Conservation (phyloP, 1,284 basidiomycete genomes). For the Sporisorium iseilematis-ciliati region DNA sequence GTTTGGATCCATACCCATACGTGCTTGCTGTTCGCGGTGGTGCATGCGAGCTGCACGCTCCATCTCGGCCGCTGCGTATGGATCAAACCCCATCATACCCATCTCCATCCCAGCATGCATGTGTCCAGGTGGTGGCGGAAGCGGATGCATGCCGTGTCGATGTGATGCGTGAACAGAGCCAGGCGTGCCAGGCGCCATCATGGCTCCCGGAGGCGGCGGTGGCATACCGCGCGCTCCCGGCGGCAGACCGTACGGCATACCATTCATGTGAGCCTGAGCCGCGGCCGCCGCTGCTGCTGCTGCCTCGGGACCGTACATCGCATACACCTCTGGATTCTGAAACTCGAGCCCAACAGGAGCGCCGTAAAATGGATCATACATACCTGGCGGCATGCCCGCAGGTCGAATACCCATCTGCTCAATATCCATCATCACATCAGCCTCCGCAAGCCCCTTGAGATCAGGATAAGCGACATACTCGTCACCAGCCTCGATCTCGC, state of each 20-base stretch:
- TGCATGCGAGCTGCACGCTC: conserved; percentile 51
- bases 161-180: conserved; percentile 30
- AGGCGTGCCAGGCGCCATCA: conserved; percentile 39
- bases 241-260: conserved; percentile 32
- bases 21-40: conserved; percentile 45
- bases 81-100: conserved; percentile 47
- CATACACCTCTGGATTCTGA: conserved; percentile 43
- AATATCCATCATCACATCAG: conserved; percentile 65
- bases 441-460: conserved; percentile 62
- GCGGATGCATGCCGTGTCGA: conserved; percentile 35
- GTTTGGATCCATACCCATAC: conserved; percentile 38
- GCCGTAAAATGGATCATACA: conserved; percentile 49
- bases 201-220: conserved; percentile 40
- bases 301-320: conserved; percentile 48
- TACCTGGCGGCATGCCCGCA: conserved; percentile 31
- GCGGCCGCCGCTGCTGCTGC: conserved; percentile 39
- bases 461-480: conserved; percentile 65
- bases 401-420: conserved; percentile 67
- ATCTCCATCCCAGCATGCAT: conserved; percentile 43
- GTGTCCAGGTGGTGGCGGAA: conserved; percentile 32
- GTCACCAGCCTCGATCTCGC: conserved; percentile 41
- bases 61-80: conserved; percentile 49
- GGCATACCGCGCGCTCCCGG: conserved; percentile 27
- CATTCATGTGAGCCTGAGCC: conserved; percentile 47
- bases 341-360: conserved; percentile 34